phyloP scores from a whole-genome alignment of 306 rosid genomes.

The Astragalus glycyphyllos region DNA sequence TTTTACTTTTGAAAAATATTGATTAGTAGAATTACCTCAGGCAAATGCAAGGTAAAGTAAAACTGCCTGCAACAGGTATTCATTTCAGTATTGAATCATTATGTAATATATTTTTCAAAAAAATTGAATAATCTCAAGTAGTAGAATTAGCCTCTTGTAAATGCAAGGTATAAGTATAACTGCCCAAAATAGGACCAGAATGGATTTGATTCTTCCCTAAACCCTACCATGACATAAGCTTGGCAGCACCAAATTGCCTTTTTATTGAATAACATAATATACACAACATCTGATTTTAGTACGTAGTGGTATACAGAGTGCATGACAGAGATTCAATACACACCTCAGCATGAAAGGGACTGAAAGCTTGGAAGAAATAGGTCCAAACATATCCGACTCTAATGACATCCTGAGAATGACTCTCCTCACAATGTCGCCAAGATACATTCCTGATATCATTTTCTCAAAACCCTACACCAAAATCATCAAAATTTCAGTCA shows the following conservation, averaged over 20 bases:
- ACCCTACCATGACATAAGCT: background rate
- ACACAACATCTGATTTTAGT: background rate
- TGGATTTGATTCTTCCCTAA: background rate
- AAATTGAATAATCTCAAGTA: background rate
- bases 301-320: background rate
- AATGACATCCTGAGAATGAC: constrained; percentile 76
- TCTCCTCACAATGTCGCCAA: constrained; percentile 93
- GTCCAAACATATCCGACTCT: constrained; percentile 76
- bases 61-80: too few relatives aligned
- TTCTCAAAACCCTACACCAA: constrained; percentile 87
- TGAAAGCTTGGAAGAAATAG: constrained; percentile 64
- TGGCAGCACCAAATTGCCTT: background rate
- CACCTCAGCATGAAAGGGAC: constrained; percentile 76
- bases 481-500: constrained; percentile 40
- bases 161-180: background rate
- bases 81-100: background rate
- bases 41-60: too few relatives aligned
- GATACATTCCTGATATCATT: constrained; percentile 97
- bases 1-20: too few relatives aligned
- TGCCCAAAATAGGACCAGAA: background rate
- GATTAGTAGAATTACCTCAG: too few relatives aligned
- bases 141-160: background rate
- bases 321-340: constrained; percentile 26
- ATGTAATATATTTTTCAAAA: background rate
- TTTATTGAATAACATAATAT: background rate